Base-by-base conservation (phyloP, 306 rosid species). In the Vigna trinervia region DNA sequence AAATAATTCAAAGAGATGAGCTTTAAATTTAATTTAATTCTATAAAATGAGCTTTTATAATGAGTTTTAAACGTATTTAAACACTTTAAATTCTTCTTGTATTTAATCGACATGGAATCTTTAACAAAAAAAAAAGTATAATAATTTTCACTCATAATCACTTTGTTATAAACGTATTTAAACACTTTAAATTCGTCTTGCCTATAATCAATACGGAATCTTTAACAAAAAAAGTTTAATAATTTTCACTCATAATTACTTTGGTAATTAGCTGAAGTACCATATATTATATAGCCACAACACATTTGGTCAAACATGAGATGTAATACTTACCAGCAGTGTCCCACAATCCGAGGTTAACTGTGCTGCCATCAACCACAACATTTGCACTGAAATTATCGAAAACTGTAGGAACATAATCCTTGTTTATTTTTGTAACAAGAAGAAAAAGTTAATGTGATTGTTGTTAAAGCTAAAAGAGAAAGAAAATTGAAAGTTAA, bases 301-400 rank as follows among this genome's bases (percentile, higher is more conserved):
- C 4, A 36, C 0, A 17, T 0, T 34, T 62, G 3, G 9, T 2
- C 4, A 45, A 7, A 11, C 38, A 9, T 62, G 7, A 15, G 4
- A 1, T 62, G 47, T 8, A 15, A 32, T 17, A 7, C 69, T 63
- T 63, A 63, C 69, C 69, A 36, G 69, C 69, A 36, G 69, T 63
- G 30, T 63, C 69, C 69, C 69, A 63, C 28, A 63, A 38, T 38
- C 69, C 69, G 14, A 63, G 48, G 69, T 63, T 63, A 17, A 63
- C 69, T 63, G 50, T 63, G 45, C 50, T 63, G 15, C 69, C 69
- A 63, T 63, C 69, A 36, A 17, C 69, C 69, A 63, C 69, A 17
- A 63, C 69, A 63, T 63, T 63, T 63, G 69, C 69, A 38, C 69
- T 63, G 15, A 63, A 63, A 38, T 63, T 63, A 50, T 63, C 69